Conservation (phyloP, 2,329 filamentous ascomycete genomes). For the Pezicula radicicola region DNA sequence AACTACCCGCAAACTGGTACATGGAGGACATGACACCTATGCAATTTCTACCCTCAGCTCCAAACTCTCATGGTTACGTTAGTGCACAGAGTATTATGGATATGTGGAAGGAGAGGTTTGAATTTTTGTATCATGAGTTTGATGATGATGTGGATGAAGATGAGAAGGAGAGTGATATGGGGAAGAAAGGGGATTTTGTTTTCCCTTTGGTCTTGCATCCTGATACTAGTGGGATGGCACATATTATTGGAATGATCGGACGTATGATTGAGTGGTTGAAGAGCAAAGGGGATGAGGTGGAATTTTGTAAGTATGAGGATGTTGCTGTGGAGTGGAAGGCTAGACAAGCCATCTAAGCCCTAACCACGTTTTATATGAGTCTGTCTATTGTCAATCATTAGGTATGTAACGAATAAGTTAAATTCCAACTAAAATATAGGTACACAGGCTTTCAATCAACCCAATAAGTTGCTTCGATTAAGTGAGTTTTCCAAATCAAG, state of each 20-base stretch:
- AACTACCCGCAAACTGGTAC: slow-evolving; percentile 49
- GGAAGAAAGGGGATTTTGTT: slow-evolving; percentile 32
- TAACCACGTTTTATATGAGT: too few species aligned
- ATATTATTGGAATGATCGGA: slow-evolving; percentile 45
- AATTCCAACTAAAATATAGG: too few species aligned
- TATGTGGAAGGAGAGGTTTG: slow-evolving; percentile 35
- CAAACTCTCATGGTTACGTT: slow-evolving; percentile 46
- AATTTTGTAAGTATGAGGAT: slow-evolving; percentile 40
- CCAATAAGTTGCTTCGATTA: too few species aligned
- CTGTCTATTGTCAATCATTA: too few species aligned
- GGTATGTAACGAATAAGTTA: too few species aligned
- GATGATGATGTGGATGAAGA: slow-evolving; percentile 36
- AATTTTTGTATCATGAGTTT: slow-evolving; percentile 25
- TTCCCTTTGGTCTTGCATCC: slow-evolving; percentile 54
- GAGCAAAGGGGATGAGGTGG: slow-evolving; percentile 39
- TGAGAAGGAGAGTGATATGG: slow-evolving; percentile 17
- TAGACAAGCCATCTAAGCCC: not conserved
- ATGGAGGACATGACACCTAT: slow-evolving; percentile 40
- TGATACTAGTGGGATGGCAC: slow-evolving; percentile 57
- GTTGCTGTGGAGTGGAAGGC: slow-evolving; percentile 30
- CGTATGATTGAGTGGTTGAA: slow-evolving; percentile 48
- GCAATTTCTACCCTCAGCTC: slow-evolving; percentile 30
- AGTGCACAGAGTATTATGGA: slow-evolving; percentile 42
- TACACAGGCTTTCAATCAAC: too few species aligned
- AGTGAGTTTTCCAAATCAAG: too few species aligned